Percentiles rank a stretch among this genome's conserved stretches.
Evolutionary conservation across 495 filamentous ascomycete genomes (phyloP).

Genomic region (Aspergillus haitiensis): DNA sequence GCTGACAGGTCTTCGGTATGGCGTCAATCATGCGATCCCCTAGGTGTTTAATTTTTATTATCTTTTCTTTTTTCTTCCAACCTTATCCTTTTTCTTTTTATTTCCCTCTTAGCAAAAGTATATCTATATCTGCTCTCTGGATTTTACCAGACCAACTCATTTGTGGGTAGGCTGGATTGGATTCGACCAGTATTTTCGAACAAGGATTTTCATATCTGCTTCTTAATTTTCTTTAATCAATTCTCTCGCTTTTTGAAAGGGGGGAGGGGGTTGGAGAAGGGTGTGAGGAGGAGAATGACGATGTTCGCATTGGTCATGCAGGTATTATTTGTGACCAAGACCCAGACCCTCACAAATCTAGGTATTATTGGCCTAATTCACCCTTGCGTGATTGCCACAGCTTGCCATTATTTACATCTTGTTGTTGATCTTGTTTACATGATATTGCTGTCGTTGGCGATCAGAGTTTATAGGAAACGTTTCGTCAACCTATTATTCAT

Average conservation of each 20-base stretch:
- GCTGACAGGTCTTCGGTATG: conserved; percentile 21
- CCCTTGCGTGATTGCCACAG: conserved; percentile 27
- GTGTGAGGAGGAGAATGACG: conserved; percentile 8
- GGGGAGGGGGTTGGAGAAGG: background rate
- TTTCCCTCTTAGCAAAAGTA: background rate
- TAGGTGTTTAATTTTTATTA: background rate
- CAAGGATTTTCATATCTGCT: conserved; percentile 5
- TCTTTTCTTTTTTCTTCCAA: background rate
- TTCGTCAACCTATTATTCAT: conserved; percentile 8
- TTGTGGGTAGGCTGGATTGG: background rate
- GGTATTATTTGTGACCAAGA: conserved; percentile 12
- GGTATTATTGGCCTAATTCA: conserved; percentile 16
- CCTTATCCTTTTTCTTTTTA: too few species aligned
- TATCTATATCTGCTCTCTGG: background rate
- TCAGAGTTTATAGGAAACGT: conserved; percentile 3
- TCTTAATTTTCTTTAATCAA: conserved; percentile 10
- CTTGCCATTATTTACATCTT: conserved; percentile 11
- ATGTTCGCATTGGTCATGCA: conserved; percentile 17
- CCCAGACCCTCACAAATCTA: conserved; percentile 18
- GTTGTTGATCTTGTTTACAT: conserved; percentile 18
- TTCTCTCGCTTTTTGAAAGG: background rate
- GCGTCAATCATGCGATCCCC: conserved; percentile 11
- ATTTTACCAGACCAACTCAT: background rate
- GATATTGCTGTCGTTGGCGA: conserved; percentile 8
- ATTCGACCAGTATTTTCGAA: background rate